Percentiles rank a stretch among this genome's conserved stretches.
phyloP scores from a whole-genome alignment of 164 flowering plant species.

The Cinnamomum micranthum region DNA sequence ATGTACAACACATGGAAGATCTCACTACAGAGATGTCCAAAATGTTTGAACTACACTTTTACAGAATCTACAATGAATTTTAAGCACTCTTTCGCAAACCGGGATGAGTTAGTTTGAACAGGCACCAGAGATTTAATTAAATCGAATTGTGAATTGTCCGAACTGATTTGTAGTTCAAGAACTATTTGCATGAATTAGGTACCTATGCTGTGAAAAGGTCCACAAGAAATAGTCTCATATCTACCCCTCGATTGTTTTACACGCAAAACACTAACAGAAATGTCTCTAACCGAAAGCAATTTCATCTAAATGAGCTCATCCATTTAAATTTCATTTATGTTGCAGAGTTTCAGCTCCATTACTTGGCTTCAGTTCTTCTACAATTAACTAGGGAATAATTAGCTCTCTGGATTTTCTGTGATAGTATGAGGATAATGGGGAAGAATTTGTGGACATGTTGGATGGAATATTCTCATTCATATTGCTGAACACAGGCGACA shows the following conservation, averaged over 20 bases:
- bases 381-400: neutral
- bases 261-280: neutral
- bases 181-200: too few relatives aligned
- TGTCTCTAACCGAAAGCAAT: neutral
- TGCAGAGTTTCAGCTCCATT: too few relatives aligned
- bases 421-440: conserved; percentile 88
- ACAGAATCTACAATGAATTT: too few relatives aligned
- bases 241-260: neutral
- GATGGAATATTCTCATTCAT: conserved; percentile 97
- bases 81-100: too few relatives aligned
- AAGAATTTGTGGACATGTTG: conserved; percentile 82
- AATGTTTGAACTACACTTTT: too few relatives aligned
- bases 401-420: neutral
- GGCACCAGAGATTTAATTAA: too few relatives aligned
- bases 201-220: neutral
- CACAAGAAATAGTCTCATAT: neutral
- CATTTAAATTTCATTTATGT: neutral
- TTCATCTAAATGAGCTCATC: neutral
- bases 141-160: too few relatives aligned
- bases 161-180: too few relatives aligned
- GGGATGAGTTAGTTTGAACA: too few relatives aligned
- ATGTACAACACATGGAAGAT: too few relatives aligned
- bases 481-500: conserved; percentile 77
- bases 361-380: neutral
- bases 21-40: too few relatives aligned